Base-by-base conservation (phyloP, 805 yeast genomes). In the Citeromyces matritensis region DNA sequence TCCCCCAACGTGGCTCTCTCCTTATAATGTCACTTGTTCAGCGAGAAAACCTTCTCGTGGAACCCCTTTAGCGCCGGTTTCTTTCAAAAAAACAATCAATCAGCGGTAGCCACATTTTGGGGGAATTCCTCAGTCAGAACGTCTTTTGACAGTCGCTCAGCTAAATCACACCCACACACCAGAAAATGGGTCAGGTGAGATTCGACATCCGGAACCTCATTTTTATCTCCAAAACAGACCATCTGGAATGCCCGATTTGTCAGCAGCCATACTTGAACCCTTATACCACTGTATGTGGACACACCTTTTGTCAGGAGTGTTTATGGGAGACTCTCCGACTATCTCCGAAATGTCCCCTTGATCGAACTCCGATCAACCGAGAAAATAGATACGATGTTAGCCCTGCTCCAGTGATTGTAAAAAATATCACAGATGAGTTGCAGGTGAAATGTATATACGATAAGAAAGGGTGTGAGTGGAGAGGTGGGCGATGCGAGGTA, bases 281-380 rank as follows among this genome's bases (percentile, higher is more conserved):
- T 1, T 55, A 63, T 38, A 66, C 75, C 5, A 77, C 84, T 1
- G 47, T 58, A 2, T 76, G 85, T 50, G 79, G 80, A 1, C 84
- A 76, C 43, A 71, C 79, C 0, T 76, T 75, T 41, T 76, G 85
- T 47, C 56, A 57, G 34, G 55, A 51, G 8, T 75, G 84, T 42
- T 53, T 75, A 4, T 40, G 45, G 32, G 71, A 64, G 39, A 58
- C 67, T 29, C 45, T 68, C 15, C 58, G 51, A 33, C 42, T 60
- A 29, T 62, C 46, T 28, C 47, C 39, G 32, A 46, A 46, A 30
- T 75, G 84, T 47, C 84, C 84, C 0, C 52, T 75, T 21, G 83
- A 76, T 49, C 51, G 83, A 31, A 66, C 67, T 3, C 57, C 63
- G 3, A 40, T 76, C 27, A 35, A 31, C n/a, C 29, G 13, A 24